phyloP scores from a whole-genome alignment of 2,329 filamentous ascomycete species.

The Pseudogymnoascus sp. region DNA sequence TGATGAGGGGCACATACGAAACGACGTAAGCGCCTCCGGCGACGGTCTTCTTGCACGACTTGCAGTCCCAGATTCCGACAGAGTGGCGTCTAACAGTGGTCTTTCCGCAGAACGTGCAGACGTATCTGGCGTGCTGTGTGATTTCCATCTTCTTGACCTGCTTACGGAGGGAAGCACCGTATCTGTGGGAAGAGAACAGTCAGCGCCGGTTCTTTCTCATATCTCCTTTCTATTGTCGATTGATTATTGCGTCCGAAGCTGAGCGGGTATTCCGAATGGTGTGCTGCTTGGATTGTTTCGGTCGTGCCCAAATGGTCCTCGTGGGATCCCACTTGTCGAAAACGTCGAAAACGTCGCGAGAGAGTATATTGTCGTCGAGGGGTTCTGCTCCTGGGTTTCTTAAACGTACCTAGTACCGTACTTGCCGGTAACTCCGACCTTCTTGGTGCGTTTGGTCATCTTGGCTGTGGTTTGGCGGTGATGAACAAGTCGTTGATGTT shows the following conservation, averaged over 20 bases:
- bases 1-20: slow-evolving; percentile 63
- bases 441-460: slow-evolving; percentile 95
- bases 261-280: background rate
- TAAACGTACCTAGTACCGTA: slow-evolving; percentile 83
- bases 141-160: slow-evolving; percentile 99
- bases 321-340: slow-evolving; percentile 11
- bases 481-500: slow-evolving; percentile 13
- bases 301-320: slow-evolving; percentile 7
- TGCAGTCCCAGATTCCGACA: slow-evolving; percentile 96
- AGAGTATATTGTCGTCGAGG: slow-evolving; percentile 15
- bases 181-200: slow-evolving; percentile 46
- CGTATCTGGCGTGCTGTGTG: slow-evolving; percentile 94
- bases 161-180: slow-evolving; percentile 99
- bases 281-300: background rate
- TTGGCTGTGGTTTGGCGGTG: slow-evolving; percentile 44
- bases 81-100: slow-evolving; percentile 83
- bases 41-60: slow-evolving; percentile 86
- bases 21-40: slow-evolving; percentile 92
- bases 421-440: slow-evolving; percentile 98
- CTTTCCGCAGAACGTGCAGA: slow-evolving; percentile 99
- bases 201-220: slow-evolving; percentile 2
- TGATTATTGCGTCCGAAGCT: background rate
- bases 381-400: slow-evolving; percentile 21
- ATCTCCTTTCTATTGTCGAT: background rate
- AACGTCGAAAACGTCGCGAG: slow-evolving; percentile 11